These are phyloP conservation scores for Ceratobasidium sp. DNA, from an alignment of 1,284 basidiomycete genomes.

Conservation along the genomic window DNA sequence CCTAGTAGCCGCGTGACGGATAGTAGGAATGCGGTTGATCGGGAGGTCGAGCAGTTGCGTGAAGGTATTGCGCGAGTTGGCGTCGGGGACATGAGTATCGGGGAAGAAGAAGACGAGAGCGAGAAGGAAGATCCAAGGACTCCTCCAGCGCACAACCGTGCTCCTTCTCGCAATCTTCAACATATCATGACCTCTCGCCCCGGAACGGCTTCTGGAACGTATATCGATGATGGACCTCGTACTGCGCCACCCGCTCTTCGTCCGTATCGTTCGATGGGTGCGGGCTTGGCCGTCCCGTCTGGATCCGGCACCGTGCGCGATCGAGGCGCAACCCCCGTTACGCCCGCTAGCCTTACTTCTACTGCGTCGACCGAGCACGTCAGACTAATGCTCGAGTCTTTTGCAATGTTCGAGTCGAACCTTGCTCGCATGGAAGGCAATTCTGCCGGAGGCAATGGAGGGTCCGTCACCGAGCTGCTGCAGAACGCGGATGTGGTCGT, in stretches of 20 bases:
- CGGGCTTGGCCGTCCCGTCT: conserved; percentile 30
- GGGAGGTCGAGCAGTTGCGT: conserved; percentile 51
- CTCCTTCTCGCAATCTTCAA: conserved; percentile 13
- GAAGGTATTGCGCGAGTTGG: conserved; percentile 48
- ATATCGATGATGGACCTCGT: conserved; percentile 52
- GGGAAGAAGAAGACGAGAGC: conserved; percentile 55
- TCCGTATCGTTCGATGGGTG: conserved; percentile 54
- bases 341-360: conserved; percentile 45
- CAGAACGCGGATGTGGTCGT: conserved; percentile 66
- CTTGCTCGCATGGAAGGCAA: conserved; percentile 62
- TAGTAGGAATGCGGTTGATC: conserved; percentile 51
- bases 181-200: conserved; percentile 34
- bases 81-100: conserved; percentile 46
- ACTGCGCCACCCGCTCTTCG: conserved; percentile 59
- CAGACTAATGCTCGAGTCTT: conserved; percentile 73
- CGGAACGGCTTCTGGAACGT: conserved; percentile 19
- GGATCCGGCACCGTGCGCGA: conserved; percentile 52
- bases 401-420: conserved; percentile 76
- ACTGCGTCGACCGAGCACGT: conserved; percentile 67
- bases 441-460: conserved; percentile 57
- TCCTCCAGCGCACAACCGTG: conserved; percentile 31
- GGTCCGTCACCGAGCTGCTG: conserved; percentile 63
- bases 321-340: conserved; percentile 49
- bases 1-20: conserved; percentile 20
- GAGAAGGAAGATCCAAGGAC: conserved; percentile 52